These are phyloP conservation scores for Fusarium papillatum DNA, from an alignment of 2,329 filamentous ascomycete species.

Conservation along the genomic window DNA sequence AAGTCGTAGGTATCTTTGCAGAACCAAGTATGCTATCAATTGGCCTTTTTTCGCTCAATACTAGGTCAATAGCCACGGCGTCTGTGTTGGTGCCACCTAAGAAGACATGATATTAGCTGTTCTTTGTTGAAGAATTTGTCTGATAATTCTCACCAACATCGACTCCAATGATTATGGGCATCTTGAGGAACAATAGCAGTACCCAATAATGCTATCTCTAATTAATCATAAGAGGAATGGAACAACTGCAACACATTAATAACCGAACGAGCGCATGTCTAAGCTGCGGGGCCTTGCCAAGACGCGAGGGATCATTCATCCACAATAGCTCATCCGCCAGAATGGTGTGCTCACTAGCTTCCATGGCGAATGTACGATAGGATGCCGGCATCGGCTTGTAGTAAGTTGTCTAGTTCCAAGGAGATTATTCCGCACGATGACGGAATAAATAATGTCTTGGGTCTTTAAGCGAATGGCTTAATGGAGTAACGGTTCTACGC, in stretches of 20 bases:
- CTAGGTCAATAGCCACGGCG: slow-evolving; percentile 13
- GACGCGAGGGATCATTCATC: not conserved
- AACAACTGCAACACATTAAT: not conserved
- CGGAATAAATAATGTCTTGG: not conserved
- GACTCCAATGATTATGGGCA: slow-evolving; percentile 23
- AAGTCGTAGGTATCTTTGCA: slow-evolving; percentile 11
- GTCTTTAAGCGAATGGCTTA: too few relatives aligned
- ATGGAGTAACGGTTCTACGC: too few relatives aligned
- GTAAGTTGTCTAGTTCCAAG: not conserved
- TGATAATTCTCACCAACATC: slow-evolving; percentile 12
- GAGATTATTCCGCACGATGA: not conserved
- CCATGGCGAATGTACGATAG: not conserved
- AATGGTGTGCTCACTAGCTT: not conserved
- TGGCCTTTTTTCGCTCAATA: not conserved
- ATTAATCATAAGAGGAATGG: not conserved
- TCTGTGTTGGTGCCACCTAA: slow-evolving; percentile 21
- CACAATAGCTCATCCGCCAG: not conserved
- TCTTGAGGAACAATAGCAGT: not conserved
- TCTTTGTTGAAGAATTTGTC: fast-evolving
- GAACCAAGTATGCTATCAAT: slow-evolving; percentile 9
- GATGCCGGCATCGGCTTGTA: not conserved
- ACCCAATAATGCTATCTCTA: not conserved
- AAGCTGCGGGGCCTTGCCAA: not conserved
- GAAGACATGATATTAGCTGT: not conserved
- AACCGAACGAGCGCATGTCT: not conserved